These are phyloP conservation scores for Uronychia setigera DNA, from an alignment of 73 alveolate genomes.

Conservation along the genomic window DNA sequence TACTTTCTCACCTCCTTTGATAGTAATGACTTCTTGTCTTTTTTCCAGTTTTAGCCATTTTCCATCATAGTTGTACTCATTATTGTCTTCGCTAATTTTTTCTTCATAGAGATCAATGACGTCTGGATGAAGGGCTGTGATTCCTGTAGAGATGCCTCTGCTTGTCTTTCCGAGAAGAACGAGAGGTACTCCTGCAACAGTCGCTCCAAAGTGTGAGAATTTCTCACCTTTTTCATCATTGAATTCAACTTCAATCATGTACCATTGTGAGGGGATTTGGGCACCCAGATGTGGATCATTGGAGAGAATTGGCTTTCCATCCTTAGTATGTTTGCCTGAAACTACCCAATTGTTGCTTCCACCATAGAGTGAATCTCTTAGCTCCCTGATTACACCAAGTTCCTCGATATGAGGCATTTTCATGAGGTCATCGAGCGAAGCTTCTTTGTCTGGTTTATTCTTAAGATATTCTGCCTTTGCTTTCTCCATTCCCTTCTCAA, in stretches of 20 bases:
- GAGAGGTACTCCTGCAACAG: conserved; percentile 90
- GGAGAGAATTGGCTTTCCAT: conserved; percentile 92
- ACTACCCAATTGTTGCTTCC: conserved; percentile 88
- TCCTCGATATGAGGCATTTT: neutral
- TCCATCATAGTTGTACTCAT: conserved; percentile 78
- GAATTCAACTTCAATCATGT: conserved; percentile 68
- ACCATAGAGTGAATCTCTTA: conserved; percentile 26
- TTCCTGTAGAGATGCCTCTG: conserved; percentile 76
- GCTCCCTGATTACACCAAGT: neutral
- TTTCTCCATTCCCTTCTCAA: conserved; percentile 24
- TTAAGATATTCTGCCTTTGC: neutral
- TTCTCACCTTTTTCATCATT: conserved; percentile 40
- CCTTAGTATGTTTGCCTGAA: conserved; percentile 91
- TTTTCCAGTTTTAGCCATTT: conserved; percentile 73
- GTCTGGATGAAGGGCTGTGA: conserved; percentile 86
- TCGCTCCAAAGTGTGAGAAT: conserved; percentile 62
- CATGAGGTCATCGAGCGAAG: neutral
- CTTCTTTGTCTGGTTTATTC: neutral
- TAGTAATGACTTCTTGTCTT: conserved; percentile 71
- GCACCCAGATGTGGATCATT: conserved; percentile 94
- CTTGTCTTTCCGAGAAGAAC: conserved; percentile 78
- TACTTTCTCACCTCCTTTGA: conserved; percentile 73
- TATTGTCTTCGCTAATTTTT: conserved; percentile 70
- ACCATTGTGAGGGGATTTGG: conserved; percentile 86
- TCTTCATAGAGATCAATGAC: conserved; percentile 88